A percentile compares a stretch with the other conserved stretches of the same genome.
Evolutionary conservation across 164 flowering plant species (phyloP).

Genomic region (Cinnamomum chago): DNA sequence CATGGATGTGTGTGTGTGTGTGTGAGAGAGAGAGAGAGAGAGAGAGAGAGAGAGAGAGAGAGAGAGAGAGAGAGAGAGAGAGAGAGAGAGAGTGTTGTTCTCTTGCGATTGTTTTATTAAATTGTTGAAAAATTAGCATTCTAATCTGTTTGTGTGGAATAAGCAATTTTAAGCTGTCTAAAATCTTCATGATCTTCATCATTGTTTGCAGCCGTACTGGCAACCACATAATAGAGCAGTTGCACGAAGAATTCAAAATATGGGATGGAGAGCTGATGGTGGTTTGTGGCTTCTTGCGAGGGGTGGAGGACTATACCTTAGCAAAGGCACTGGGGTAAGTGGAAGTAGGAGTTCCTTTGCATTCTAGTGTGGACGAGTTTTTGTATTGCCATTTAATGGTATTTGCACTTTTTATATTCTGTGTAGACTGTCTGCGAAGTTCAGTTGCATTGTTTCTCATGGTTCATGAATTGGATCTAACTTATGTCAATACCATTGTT

Average conservation of each 20-base stretch:
- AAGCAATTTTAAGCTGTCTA: not conserved
- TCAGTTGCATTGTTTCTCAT: no score
- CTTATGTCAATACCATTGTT: not conserved
- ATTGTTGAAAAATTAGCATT: no score
- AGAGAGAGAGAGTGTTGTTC: no score
- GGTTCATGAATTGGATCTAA: no score
- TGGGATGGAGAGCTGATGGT: constrained; percentile 99
- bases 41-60: no score
- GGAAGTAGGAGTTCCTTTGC: not conserved
- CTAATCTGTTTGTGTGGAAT: not conserved
- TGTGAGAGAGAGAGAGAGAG: no score
- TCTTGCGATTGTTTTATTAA: no score
- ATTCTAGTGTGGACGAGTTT: not conserved
- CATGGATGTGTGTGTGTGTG: no score
- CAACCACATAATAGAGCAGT: constrained; percentile 94
- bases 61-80: no score
- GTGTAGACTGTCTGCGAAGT: no score
- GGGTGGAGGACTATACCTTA: constrained; percentile 96
- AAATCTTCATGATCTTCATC: not conserved
- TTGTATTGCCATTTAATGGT: not conserved
- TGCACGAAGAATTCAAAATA: constrained; percentile 94
- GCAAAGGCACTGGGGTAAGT: constrained; percentile 94
- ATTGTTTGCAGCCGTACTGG: constrained; percentile 74
- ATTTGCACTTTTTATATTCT: not conserved
- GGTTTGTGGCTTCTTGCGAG: constrained; percentile 99